These are phyloP conservation scores for Aspergillus sp. DNA, from an alignment of 2,329 filamentous ascomycete genomes.

Conservation along the genomic window DNA sequence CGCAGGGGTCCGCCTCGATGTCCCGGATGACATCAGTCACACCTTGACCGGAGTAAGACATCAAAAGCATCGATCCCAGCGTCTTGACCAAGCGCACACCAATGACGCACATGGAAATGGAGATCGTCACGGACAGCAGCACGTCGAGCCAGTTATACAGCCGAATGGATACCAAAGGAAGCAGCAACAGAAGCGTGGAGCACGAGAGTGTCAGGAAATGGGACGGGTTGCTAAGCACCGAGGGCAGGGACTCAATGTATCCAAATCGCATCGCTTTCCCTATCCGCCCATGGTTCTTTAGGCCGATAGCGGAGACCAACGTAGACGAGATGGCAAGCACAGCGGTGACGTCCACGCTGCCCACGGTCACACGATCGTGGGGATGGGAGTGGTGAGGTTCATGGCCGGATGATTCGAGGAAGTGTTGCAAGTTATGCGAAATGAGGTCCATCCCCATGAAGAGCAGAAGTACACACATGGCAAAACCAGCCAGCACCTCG, in stretches of 20 bases:
- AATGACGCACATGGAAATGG: constrained; percentile 82
- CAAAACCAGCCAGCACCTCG: constrained; percentile 92
- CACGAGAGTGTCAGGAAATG: constrained; percentile 92
- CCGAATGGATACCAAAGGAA: constrained; percentile 78
- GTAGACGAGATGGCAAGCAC: constrained; percentile 80
- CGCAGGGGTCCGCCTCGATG: constrained; percentile 75
- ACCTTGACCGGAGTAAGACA: constrained; percentile 70
- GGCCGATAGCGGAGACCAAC: constrained; percentile 77
- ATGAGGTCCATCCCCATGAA: constrained; percentile 97
- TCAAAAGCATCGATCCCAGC: constrained; percentile 90
- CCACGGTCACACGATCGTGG: constrained; percentile 68
- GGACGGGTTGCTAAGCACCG: constrained; percentile 88
- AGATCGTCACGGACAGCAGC: constrained; percentile 75
- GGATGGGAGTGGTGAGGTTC: constrained; percentile 68
- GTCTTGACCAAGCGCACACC: constrained; percentile 80
- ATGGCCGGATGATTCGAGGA: constrained; percentile 77
- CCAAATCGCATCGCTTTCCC: constrained; percentile 86
- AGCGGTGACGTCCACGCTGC: constrained; percentile 78
- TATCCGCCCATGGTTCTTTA: constrained; percentile 90
- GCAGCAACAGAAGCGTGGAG: constrained; percentile 73
- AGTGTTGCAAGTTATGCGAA: constrained; percentile 88
- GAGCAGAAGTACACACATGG: constrained; percentile 92
- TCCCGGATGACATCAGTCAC: constrained; percentile 77
- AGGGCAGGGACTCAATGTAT: constrained; percentile 77
- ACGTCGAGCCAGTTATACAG: constrained; percentile 83